Evolutionary conservation across 2,329 filamentous ascomycete genomes (phyloP).

Genomic region (Pyrenochaeta sp.): DNA sequence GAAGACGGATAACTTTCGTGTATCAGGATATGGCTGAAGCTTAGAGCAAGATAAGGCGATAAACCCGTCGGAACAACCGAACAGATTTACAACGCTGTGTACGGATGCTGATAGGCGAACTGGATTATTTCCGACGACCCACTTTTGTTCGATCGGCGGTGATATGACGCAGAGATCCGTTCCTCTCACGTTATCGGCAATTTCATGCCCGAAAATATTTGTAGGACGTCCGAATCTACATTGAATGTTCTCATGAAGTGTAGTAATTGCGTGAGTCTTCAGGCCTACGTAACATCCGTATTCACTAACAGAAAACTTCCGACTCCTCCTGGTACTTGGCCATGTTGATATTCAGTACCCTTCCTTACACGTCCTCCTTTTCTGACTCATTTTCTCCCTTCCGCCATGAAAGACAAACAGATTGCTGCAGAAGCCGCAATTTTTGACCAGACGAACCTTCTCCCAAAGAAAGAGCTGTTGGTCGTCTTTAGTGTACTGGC

Average conservation of each 20-base stretch:
- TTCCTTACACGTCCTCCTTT: not conserved
- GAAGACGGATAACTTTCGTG: not conserved
- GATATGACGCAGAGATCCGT: not conserved
- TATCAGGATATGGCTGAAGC: not conserved
- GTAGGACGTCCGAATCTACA: not conserved
- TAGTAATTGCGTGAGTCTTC: too few relatives aligned
- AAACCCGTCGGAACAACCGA: not conserved
- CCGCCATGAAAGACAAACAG: conserved; percentile 14
- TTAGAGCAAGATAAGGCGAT: not conserved
- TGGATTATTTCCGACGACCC: conserved; percentile 2
- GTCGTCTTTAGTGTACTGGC: conserved; percentile 62
- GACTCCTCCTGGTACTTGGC: too few relatives aligned
- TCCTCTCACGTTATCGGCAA: not conserved
- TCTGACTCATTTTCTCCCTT: not conserved
- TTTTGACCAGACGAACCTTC: conserved; percentile 61
- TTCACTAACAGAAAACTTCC: too few relatives aligned
- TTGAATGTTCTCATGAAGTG: too few relatives aligned
- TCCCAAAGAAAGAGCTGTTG: conserved; percentile 60
- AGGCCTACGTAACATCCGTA: too few relatives aligned
- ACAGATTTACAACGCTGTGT: not conserved
- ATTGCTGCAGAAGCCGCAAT: conserved; percentile 22
- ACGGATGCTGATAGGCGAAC: too few relatives aligned
- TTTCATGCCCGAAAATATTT: not conserved
- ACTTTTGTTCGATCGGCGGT: not conserved
- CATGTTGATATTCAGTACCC: not conserved